A percentile compares a stretch with the other conserved stretches of the same genome.
phyloP scores from a whole-genome alignment of 2,329 filamentous ascomycete species.

The Bipolaris zeicola region DNA sequence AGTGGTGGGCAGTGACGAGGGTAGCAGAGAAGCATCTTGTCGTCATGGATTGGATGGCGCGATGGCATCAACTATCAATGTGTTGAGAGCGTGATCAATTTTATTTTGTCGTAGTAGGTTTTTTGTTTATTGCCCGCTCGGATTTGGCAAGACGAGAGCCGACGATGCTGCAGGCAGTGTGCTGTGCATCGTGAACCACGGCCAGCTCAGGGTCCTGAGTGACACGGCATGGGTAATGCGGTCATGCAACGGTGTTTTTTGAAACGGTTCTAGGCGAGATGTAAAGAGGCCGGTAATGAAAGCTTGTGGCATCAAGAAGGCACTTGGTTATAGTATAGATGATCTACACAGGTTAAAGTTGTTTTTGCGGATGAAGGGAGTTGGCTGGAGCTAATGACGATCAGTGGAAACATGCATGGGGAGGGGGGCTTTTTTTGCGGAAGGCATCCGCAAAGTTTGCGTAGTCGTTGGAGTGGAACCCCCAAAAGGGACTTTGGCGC shows the following conservation, averaged over 20 bases:
- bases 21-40: not conserved
- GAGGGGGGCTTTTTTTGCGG: not conserved
- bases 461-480: not conserved
- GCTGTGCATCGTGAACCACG: constrained; percentile 2
- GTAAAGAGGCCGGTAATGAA: not conserved
- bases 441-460: not conserved
- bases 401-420: not conserved
- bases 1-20: not conserved
- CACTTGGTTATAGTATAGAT: not conserved
- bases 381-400: not conserved
- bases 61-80: not conserved
- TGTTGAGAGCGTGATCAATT: not conserved
- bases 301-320: not conserved
- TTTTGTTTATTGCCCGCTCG: not conserved
- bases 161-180: constrained; percentile 13
- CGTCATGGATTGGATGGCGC: not conserved
- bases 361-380: not conserved
- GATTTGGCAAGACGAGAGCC: not conserved
- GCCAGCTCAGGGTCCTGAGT: not conserved
- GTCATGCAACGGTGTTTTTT: constrained; percentile 3
- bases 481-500: not conserved
- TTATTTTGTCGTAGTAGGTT: too few relatives aligned
- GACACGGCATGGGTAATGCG: not conserved
- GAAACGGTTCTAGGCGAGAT: constrained; percentile 6
- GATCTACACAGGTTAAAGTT: not conserved